phyloP scores from a whole-genome alignment of 1,139 yeast species.

The Protomyces arabidopsidicola region DNA sequence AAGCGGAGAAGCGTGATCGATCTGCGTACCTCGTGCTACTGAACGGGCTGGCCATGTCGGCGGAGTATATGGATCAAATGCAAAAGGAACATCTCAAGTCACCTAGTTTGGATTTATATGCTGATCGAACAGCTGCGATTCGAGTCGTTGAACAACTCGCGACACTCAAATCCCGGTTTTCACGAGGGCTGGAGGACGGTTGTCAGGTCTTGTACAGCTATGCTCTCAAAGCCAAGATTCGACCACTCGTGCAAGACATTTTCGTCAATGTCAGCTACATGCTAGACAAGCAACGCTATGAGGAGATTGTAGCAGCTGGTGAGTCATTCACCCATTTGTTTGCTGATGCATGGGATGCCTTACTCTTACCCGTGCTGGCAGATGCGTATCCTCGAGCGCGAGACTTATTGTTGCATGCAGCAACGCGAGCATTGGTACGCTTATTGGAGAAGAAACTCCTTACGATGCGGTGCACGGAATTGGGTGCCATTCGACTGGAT shows the following conservation, averaged over 20 bases:
- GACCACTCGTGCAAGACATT: slow-evolving; percentile 7
- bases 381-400: slow-evolving; percentile 52
- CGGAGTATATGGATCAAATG: slow-evolving; percentile 27
- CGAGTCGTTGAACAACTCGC: slow-evolving; percentile 2
- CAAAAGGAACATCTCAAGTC: slow-evolving; percentile 26
- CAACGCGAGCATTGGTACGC: slow-evolving; percentile 49
- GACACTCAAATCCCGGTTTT: slow-evolving; percentile 5
- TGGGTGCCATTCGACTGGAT: slow-evolving; percentile 80
- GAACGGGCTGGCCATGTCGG: slow-evolving; percentile 37
- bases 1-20: slow-evolving; percentile 26
- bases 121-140: slow-evolving; percentile 1
- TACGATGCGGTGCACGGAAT: slow-evolving; percentile 64
- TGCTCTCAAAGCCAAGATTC: slow-evolving; percentile 5
- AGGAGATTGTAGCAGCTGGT: slow-evolving; percentile 34
- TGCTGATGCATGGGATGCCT: slow-evolving; percentile 57
- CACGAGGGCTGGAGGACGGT: slow-evolving; percentile 24
- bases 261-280: slow-evolving; percentile 7
- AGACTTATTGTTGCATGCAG: slow-evolving; percentile 51
- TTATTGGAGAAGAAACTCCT: slow-evolving; percentile 65
- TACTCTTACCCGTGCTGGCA: slow-evolving; percentile 58
- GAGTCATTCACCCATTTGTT: slow-evolving; percentile 48
- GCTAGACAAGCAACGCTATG: slow-evolving; percentile 1
- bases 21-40: slow-evolving; percentile 39
- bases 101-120: neutral
- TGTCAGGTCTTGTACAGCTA: slow-evolving; percentile 16